Evolutionary conservation across 2,329 filamentous ascomycete genomes (phyloP), one percentile per base, ranked within the genome.

Genomic region (Penicillium decumbens): DNA sequence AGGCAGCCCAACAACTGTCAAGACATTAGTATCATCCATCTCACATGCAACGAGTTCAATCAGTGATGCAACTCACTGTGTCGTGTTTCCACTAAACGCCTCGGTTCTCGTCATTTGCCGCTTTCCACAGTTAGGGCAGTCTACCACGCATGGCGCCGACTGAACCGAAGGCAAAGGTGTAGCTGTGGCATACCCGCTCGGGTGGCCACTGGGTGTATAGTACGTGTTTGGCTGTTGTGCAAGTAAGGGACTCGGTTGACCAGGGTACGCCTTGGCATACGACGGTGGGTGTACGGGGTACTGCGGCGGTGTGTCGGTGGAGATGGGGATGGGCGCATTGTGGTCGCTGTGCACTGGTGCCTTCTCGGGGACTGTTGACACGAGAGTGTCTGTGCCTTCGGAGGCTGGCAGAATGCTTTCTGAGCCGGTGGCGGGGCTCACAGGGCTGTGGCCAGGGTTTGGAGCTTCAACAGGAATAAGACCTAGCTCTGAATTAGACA

Each of bases 41-140:
- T 18, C 15, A 20, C 2, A 18, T 35, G 32, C n/a, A n/a, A 35
- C 15, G 15, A 3, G 8, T 15, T 7, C 32, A 33, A 1, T 18
- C 37, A 30, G 28, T 6, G 1, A 9, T 12, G 20, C 8, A 23
- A 63, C 65, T 49, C 56, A 67, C 65, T 67, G 65, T 6, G 59
- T 65, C 13, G 65, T 65, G 3, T 52, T 52, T 9, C 65, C 65
- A 5, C 58, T 54, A 4, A 64, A 51, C 1, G 56, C 27, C 30
- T 61, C 38, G 1, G 50, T 45, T 7, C 57, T 53, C 0, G 65
- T 66, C 57, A 67, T 60, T 48, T 67, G 60, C 2, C 76, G 60
- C 43, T 69, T 61, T 5, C 71, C 69, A 41, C 76, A 79, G 3
- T 67, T 64, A 0, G 75, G 76, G 56, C 76, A 78, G 51, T 78